Conservation (phyloP, 352 stramenopile genomes). For the Aphanomyces euteiches region DNA sequence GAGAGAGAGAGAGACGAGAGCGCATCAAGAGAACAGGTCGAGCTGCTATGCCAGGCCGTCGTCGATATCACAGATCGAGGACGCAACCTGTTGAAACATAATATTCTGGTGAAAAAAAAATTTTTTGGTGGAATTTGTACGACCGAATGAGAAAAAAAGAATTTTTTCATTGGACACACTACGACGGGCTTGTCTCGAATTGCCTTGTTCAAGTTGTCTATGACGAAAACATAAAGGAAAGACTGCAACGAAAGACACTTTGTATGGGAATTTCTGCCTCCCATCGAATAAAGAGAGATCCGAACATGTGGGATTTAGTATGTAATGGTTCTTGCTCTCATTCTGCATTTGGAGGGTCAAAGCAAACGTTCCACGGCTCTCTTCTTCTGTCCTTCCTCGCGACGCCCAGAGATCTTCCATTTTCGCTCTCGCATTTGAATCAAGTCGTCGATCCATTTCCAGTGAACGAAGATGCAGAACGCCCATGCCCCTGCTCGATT, state of each 20-base stretch:
- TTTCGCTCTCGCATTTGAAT: conserved; percentile 1
- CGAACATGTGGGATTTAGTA: conserved; percentile 15
- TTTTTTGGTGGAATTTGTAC: not conserved
- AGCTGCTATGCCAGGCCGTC: not conserved
- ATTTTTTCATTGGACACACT: not conserved
- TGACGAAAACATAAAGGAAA: not conserved
- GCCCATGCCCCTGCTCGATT: conserved; percentile 31
- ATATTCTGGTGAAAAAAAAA: not conserved
- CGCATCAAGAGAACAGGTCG: too few species aligned
- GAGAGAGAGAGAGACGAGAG: too few species aligned
- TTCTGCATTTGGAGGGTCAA: conserved; percentile 23
- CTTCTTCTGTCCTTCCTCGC: conserved; percentile 29
- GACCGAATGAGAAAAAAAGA: not conserved
- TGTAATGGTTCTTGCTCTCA: conserved; percentile 19
- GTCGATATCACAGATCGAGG: not conserved
- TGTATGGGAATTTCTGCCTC: not conserved
- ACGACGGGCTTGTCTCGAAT: not conserved
- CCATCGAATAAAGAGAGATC: conserved; percentile 12
- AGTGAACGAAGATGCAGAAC: not conserved
- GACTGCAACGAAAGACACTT: not conserved
- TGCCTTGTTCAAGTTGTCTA: not conserved
- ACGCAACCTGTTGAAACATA: not conserved
- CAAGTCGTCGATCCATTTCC: too few species aligned
- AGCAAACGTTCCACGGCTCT: conserved; percentile 23
- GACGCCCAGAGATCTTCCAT: conserved; percentile 14